Conservation (phyloP, 2,329 filamentous ascomycete species). For the Xylariaceae sp. region DNA sequence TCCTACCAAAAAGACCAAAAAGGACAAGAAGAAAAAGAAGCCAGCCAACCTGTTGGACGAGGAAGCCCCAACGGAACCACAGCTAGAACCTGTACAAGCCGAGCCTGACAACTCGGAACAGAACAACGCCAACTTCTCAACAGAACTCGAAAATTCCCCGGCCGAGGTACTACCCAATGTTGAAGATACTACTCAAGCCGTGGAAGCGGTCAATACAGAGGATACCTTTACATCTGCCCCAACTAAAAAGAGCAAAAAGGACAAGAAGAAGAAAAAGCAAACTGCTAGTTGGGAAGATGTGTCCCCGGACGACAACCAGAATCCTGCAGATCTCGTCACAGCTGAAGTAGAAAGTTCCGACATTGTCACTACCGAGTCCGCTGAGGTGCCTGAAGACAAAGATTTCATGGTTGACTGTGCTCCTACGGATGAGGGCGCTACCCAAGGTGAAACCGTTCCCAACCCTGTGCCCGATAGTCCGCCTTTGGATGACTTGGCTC, state of each 20-base stretch:
- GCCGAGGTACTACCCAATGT: background rate
- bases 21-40: conserved; percentile 44
- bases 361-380: background rate
- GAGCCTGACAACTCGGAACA: background rate
- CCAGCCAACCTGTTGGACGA: conserved; percentile 19
- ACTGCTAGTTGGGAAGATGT: background rate
- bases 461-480: too few species aligned
- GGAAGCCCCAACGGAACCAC: conserved; percentile 12
- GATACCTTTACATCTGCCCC: conserved; percentile 12
- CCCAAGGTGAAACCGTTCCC: background rate
- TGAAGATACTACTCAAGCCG: conserved; percentile 15
- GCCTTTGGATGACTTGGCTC: too few species aligned
- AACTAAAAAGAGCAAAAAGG: conserved; percentile 41
- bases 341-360: background rate
- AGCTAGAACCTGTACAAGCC: conserved; percentile 10
- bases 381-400: background rate
- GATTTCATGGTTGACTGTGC: background rate
- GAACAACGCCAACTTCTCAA: background rate
- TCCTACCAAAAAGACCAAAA: conserved; percentile 40
- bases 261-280: conserved; percentile 48
- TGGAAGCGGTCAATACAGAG: conserved; percentile 3
- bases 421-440: background rate
- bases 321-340: background rate
- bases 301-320: background rate
- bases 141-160: background rate